These are phyloP conservation scores for Cladosporium velox DNA, from an alignment of 2,329 filamentous ascomycete genomes.

Conservation along the genomic window DNA sequence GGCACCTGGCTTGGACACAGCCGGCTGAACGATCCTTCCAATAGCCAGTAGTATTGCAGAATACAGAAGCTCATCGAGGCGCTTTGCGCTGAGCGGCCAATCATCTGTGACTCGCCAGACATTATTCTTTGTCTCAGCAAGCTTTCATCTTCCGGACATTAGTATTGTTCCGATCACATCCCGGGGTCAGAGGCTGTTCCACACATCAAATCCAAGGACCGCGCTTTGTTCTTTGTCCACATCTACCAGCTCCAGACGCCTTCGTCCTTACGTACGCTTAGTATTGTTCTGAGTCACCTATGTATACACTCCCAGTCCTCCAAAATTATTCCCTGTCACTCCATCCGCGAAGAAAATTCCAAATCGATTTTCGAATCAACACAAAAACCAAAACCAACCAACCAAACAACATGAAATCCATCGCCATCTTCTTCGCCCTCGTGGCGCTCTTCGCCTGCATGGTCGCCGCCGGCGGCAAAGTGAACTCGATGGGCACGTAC, in stretches of 20 bases:
- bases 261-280: conserved; percentile 7
- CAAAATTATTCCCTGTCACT: not conserved
- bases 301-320: not conserved
- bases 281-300: conserved; percentile 13
- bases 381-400: not conserved
- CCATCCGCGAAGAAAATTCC: too few relatives aligned
- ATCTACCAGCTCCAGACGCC: not conserved
- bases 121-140: not conserved
- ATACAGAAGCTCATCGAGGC: too few relatives aligned
- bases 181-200: not conserved
- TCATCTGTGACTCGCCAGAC: not conserved
- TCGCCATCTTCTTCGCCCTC: conserved; percentile 7
- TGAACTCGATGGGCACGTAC: not conserved
- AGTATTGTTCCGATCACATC: not conserved
- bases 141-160: not conserved
- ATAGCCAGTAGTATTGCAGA: not conserved
- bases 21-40: not conserved
- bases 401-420: conserved; percentile 5
- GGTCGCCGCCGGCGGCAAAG: not conserved
- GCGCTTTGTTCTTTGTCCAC: conserved; percentile 8
- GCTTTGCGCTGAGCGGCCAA: not conserved
- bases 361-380: not conserved
- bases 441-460: conserved; percentile 12
- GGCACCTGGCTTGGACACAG: not conserved
- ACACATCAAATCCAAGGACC: not conserved